A percentile compares a stretch with the other conserved stretches of the same genome.
These are phyloP conservation scores for Linnemannia zychae DNA, from an alignment of 192 early-diverging fungal genomes.

Conservation along the genomic window DNA sequence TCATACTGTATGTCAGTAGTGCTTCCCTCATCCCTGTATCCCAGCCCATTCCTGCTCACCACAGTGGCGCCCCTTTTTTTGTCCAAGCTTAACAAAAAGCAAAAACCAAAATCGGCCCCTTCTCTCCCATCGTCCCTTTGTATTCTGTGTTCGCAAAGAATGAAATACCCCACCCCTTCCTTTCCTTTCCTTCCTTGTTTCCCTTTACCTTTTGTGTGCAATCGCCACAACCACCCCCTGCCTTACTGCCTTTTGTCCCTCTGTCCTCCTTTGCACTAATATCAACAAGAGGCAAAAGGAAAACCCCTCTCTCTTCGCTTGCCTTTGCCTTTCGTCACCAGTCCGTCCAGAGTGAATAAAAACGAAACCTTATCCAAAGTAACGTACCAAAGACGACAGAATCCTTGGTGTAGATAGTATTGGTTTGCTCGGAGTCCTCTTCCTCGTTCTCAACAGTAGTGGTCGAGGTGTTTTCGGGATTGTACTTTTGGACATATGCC, in stretches of 20 bases:
- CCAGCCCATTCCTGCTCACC: not conserved
- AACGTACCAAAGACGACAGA: conserved; percentile 55
- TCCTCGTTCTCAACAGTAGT: conserved; percentile 43
- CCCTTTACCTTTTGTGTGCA: not conserved
- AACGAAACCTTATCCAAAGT: not conserved
- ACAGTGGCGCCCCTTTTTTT: not conserved
- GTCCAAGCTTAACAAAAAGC: not conserved
- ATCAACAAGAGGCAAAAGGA: not conserved
- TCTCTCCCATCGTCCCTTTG: not conserved
- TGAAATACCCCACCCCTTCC: not conserved
- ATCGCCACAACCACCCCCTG: conserved; percentile 11
- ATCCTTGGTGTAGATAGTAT: conserved; percentile 54
- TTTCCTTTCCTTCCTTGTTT: not conserved
- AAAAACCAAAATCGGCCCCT: not conserved
- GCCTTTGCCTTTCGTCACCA: not conserved
- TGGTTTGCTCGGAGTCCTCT: conserved; percentile 45
- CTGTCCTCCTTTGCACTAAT: not conserved
- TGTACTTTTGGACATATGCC: conserved; percentile 51
- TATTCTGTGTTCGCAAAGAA: not conserved
- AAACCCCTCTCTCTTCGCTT: not conserved
- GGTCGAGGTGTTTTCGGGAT: conserved; percentile 54
- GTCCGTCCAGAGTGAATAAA: not conserved
- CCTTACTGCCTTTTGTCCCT: conserved; percentile 2
- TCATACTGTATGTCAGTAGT: not conserved
- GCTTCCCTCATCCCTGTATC: not conserved